Conservation (phyloP, 441 rosid species). For the Capsella rubella region DNA sequence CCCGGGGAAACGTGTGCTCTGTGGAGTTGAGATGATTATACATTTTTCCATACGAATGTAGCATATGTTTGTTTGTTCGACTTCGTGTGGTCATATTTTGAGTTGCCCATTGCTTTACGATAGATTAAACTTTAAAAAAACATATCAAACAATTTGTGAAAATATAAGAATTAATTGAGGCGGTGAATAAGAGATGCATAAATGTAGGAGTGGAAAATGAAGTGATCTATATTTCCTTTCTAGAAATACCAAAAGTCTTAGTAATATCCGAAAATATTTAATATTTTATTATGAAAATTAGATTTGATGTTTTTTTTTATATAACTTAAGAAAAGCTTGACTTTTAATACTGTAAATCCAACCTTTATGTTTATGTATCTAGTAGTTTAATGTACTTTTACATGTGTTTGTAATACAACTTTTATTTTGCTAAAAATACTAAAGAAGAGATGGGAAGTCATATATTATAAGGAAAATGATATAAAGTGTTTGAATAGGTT, state of each 20-base stretch:
- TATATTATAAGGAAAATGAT: background rate
- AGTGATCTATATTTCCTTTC: slow-evolving; percentile 16
- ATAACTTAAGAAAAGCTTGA: background rate
- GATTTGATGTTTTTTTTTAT: background rate
- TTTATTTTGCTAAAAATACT: background rate
- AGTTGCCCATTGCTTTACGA: too few relatives aligned
- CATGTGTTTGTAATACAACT: slow-evolving; percentile 1
- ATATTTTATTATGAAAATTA: background rate
- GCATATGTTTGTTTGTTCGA: background rate
- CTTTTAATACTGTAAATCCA: too few relatives aligned
- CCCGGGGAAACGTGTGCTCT: background rate
- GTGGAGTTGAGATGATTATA: background rate
- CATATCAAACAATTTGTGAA: background rate
- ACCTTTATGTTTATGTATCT: background rate
- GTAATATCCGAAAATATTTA: background rate
- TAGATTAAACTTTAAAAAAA: too few relatives aligned
- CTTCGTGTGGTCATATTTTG: background rate
- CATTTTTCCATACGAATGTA: background rate
- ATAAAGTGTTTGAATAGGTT: background rate
- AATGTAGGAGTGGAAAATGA: slow-evolving; percentile 11
- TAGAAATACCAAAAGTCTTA: slow-evolving; percentile 1
- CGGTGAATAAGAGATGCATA: slow-evolving; percentile 2
- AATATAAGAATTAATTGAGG: background rate
- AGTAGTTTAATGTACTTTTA: background rate
- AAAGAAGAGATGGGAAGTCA: background rate